Base-by-base conservation (phyloP, 202 grass and related monocot species). In the Hordeum pubiflorum region DNA sequence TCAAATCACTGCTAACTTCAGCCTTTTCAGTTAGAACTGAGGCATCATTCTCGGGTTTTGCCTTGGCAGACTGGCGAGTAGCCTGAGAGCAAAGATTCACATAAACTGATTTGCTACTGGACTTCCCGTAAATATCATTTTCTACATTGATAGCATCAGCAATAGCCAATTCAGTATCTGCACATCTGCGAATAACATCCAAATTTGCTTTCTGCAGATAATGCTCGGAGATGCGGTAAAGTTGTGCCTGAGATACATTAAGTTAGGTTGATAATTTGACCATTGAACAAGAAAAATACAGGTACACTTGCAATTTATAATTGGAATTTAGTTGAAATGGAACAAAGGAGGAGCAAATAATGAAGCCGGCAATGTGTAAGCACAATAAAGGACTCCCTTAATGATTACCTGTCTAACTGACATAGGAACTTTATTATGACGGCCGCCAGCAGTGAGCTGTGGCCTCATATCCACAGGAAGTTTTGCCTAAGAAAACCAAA, bases 131-230 rank as follows among this genome's bases (percentile, higher is more conserved):
- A 80, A 95, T 91, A 58, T 89, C 90, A 60, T 88, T 88, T 91
- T 98, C 96, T 75, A 98, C 73, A 71, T 98, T 95, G 70, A 98
- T 71, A 84, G 92, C 90, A 91, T 98, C 96, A 76, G 86, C 96
- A 61, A 98, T 89, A 80, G 96, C 96, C 55, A 98, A 92, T 86
- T 98, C 96, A 79, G 89, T 94, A 84, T 88, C 92, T 73, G 96
- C 96, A 20, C 90, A 91, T 80, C 78, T 83, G 56, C 79, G 76
- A 82, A 93, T 91, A 38, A 89, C 84, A 78, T 79, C 74, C 85
- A 93, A 58, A 61, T 93, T 93, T 86, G 90, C 84, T 84, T 81
- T 91, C 83, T 86, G 91, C 69, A 98, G 87, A 87, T 94, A 98
- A 86, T 93, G 85, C 80, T 98, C 95, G 59, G 90, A 76, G 1